These are phyloP conservation scores for Haematococcus lacustris DNA, from an alignment of 139 green algal genomes.

Conservation along the genomic window DNA sequence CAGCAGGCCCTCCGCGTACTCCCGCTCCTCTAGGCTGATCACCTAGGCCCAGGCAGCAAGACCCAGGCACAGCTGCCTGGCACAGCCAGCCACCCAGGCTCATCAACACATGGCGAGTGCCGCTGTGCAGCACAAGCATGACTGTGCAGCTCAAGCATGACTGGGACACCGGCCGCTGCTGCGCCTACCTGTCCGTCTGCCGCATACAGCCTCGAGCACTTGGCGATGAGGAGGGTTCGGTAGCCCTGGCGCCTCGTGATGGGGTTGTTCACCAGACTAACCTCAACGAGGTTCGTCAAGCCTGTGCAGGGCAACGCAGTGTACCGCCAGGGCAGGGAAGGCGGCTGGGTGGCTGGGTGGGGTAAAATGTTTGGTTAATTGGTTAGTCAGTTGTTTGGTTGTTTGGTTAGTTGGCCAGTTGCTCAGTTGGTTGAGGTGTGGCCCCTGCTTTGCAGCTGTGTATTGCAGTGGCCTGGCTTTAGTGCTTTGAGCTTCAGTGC, in stretches of 20 bases:
- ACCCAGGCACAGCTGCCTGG: not conserved
- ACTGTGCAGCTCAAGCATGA: not conserved
- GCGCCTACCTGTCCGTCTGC: constrained; percentile 33
- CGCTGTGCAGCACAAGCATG: not conserved
- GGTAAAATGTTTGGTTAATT: not conserved
- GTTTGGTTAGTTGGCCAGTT: not conserved
- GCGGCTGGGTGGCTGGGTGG: not conserved
- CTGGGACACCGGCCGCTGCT: not conserved
- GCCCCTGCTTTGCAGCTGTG: no score
- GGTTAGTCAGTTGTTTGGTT: not conserved
- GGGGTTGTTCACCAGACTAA: constrained; percentile 54
- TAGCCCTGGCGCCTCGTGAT: constrained; percentile 52
- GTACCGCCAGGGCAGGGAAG: not conserved
- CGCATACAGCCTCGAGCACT: constrained; percentile 25
- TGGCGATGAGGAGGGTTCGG: constrained; percentile 33
- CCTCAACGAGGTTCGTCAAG: constrained; percentile 40
- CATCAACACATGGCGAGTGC: not conserved
- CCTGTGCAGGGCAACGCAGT: not conserved
- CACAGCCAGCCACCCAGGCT: not conserved
- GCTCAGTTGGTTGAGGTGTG: constrained; percentile 3
- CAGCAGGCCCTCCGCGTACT: constrained; percentile 24
- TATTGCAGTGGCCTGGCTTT: no score
- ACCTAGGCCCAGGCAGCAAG: constrained; percentile 4
- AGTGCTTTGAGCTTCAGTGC: no score
- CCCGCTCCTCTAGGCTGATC: constrained; percentile 43